phyloP scores from a whole-genome alignment of 176 grass and related monocot genomes.

The Miscanthus lutarioriparius region DNA sequence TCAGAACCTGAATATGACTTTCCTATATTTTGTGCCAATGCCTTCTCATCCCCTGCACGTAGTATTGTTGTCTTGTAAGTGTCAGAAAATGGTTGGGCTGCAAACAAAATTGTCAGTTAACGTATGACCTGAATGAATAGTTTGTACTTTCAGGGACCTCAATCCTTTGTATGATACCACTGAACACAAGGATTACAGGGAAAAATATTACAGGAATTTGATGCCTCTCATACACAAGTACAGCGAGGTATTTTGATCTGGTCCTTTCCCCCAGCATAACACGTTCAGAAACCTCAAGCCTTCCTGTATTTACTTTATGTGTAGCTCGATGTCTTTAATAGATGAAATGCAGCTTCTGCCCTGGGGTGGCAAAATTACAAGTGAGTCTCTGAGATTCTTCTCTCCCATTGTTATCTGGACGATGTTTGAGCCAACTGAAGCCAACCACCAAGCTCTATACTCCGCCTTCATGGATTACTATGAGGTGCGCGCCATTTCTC shows the following conservation, averaged over 20 bases:
- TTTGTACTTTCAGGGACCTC: conserved; percentile 61
- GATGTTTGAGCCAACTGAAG: conserved; percentile 61
- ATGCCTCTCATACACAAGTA: conserved; percentile 77
- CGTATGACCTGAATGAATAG: background rate
- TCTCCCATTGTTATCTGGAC: conserved; percentile 90
- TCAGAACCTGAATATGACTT: conserved; percentile 80
- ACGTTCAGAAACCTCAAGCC: conserved; percentile 1
- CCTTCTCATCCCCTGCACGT: conserved; percentile 61
- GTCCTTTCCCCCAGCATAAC: background rate
- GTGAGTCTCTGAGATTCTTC: conserved; percentile 88
- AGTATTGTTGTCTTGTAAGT: conserved; percentile 87
- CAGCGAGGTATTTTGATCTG: conserved; percentile 51
- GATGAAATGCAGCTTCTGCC: conserved; percentile 89
- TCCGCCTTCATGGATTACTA: conserved; percentile 87
- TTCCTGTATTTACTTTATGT: conserved; percentile 47
- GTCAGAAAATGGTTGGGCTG: background rate
- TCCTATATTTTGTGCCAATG: conserved; percentile 94
- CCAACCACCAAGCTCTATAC: conserved; percentile 50
- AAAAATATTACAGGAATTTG: conserved; percentile 76
- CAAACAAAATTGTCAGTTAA: background rate
- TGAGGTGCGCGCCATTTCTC: conserved; percentile 29
- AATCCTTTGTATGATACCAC: conserved; percentile 89
- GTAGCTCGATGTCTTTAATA: conserved; percentile 58
- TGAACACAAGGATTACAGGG: conserved; percentile 61
- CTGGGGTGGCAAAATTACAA: conserved; percentile 96